Evolutionary conservation across 495 filamentous ascomycete genomes (phyloP), one percentile per base, ranked within the genome.

Genomic region (Penicillium riverlandense): DNA sequence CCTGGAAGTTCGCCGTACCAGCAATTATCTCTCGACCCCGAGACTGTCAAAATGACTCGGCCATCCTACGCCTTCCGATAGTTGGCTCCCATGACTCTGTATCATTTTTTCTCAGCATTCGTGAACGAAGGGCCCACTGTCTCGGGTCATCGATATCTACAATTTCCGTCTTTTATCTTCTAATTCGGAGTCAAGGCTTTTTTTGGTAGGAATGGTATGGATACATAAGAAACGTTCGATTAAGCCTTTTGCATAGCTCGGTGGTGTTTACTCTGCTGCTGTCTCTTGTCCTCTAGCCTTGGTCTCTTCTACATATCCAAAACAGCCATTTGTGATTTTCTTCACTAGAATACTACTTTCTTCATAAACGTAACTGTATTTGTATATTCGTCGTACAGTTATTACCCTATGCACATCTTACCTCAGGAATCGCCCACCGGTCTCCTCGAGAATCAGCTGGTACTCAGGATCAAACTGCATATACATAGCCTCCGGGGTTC

Each of bases 1-100:
- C 82, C 84, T 6, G 69, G 73, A 48, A 85, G 83, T 49, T 80
- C 77, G 22, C 84, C 84, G 11, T 86, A 83, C 58, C 84, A 88
- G 56, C 77, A 81, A 50, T 54, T 88, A 35, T 77, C 72, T 37
- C 52, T 88, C 37, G 72, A 67, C 41, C 76, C 79, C 11, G 66
- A 78, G 44, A 61, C 47, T 11, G 45, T 57, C 37, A 66, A 62
- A 53, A 73, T 71, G 66, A 44, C 60, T 7, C 58, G 58, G 28
- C 66, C 69, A 9, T 59, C 69, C 10, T 70, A 70, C 37, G 53
- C 47, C 11, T 71, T 73, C 48, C 67, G 69, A 27, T 72, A 60
- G 44, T 36, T 8, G n/a, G 29, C 32, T 43, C 8, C 16, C 40
- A 35, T 42, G 39, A 43, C 41, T n/a, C 32, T 15, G 47, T 40